Base-by-base conservation (phyloP, 441 rosid genomes). In the Erodium trifolium region DNA sequence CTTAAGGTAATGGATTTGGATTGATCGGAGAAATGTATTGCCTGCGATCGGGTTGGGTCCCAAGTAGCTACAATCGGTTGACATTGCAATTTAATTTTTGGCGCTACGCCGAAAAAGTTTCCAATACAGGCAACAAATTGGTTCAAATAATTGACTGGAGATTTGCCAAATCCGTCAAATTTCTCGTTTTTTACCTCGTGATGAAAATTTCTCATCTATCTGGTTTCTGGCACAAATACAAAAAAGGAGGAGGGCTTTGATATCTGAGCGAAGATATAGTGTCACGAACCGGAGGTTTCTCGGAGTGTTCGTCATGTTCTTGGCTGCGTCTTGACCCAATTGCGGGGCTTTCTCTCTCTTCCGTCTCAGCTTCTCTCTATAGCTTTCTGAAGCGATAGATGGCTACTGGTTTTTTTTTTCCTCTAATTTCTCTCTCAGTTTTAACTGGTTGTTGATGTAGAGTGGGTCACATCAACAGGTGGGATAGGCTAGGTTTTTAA, bases 391-490 rank as follows among this genome's bases (percentile, higher is more conserved):
- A 23, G 27, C 27, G 27, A 23, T 23, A 23, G 27, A 68, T 72
- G 51, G 71, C 66, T 29, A 2, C 64, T 65, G 49, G 12, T 39
- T 14, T 68, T 41, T 34, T 31, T 63, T 47, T 67, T 71, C 4
- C n/a, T 49, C n/a, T 49, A 49, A 49, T 67, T 51, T 72, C 78
- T 75, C 70, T 77, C 87, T 23, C 0, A 77, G 83, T 74, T 83
- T 81, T 77, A 78, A 90, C 90, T 84, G 84, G 78, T 65, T 82
- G 95, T 86, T 84, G 77, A 79, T 82, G 81, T 78, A 11, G 77
- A 84, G 96, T 89, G 92, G 97, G 98, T 88, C 98, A 90, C 93
- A 89, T 84, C 89, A 86, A 80, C 97, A 87, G 89, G 92, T 90
- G 91, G 81, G 73, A 79, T 82, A 81, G 76, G 81, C 75, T 72